Evolutionary conservation across 345 rosid species (phyloP).

Genomic region (Turnera subulata): DNA sequence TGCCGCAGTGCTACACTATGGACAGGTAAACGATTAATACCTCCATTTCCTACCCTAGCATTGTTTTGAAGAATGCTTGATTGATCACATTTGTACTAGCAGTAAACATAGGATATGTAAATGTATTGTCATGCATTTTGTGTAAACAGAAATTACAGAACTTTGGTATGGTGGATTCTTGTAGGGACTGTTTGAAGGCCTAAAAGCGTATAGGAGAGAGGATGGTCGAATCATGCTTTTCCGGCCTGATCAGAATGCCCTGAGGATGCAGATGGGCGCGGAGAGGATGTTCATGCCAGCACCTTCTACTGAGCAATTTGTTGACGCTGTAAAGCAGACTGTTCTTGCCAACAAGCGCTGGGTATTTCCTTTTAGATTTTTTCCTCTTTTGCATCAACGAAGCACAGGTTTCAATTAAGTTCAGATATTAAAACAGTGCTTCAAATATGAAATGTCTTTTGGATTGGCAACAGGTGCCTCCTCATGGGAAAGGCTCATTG

Average conservation of each 20-base stretch:
- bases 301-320: slow-evolving; percentile 49
- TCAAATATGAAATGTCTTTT: no score
- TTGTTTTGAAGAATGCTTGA: no score
- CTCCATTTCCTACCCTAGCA: no score
- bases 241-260: slow-evolving; percentile 35
- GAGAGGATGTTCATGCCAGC: slow-evolving; percentile 56
- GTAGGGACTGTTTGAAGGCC: neutral
- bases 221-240: neutral
- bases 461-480: no score
- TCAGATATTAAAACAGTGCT: no score
- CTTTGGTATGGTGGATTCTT: neutral
- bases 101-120: neutral
- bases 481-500: no score
- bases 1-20: slow-evolving; percentile 42
- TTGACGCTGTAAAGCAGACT: slow-evolving; percentile 49
- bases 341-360: slow-evolving; percentile 47
- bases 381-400: no score
- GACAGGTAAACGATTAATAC: slow-evolving; percentile 33
- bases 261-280: slow-evolving; percentile 50
- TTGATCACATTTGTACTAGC: no score
- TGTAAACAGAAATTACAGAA: neutral
- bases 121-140: no score
- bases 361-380: no score
- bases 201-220: neutral
- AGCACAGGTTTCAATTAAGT: no score